These are phyloP conservation scores for Solanum hybrid DNA, from an alignment of 305 asterid species.

Conservation along the genomic window DNA sequence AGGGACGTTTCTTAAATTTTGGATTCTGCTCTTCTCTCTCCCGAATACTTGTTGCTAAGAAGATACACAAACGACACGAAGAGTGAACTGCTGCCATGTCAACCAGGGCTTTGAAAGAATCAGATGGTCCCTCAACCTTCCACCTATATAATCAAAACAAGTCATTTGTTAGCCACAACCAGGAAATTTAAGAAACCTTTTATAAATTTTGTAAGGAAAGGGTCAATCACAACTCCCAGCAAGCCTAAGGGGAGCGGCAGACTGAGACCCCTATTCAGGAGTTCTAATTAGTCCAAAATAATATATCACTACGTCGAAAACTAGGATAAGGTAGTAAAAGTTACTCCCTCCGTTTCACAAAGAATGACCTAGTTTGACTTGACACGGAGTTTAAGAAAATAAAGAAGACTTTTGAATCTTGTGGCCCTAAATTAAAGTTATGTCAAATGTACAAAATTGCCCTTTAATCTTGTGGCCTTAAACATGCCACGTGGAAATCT, in stretches of 20 bases:
- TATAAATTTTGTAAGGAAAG: not conserved
- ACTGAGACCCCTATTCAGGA: not conserved
- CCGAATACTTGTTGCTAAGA: slow-evolving; percentile 64
- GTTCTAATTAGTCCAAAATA: not conserved
- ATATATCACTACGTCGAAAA: not conserved
- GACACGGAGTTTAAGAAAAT: too few species aligned
- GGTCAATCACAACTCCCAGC: not conserved
- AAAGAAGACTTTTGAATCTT: too few species aligned
- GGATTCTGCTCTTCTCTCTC: slow-evolving; percentile 48
- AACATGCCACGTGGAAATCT: too few species aligned
- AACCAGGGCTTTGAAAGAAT: slow-evolving; percentile 86
- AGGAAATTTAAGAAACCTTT: not conserved
- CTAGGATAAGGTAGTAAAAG: not conserved
- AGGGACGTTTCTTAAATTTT: slow-evolving; percentile 59
- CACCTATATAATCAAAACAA: slow-evolving; percentile 40
- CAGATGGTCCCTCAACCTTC: slow-evolving; percentile 89
- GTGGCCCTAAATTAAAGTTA: too few species aligned
- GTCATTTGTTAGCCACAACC: not conserved
- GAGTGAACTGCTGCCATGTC: slow-evolving; percentile 99
- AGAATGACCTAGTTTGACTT: too few species aligned
- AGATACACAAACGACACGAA: slow-evolving; percentile 90
- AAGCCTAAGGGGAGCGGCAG: not conserved
- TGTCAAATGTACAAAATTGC: too few species aligned
- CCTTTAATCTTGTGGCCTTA: too few species aligned
- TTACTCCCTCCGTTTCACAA: too few species aligned